Percentiles rank a stretch among this genome's conserved stretches.
Evolutionary conservation across 73 alveolate genomes (phyloP).

Genomic region (Breviolum minutum): DNA sequence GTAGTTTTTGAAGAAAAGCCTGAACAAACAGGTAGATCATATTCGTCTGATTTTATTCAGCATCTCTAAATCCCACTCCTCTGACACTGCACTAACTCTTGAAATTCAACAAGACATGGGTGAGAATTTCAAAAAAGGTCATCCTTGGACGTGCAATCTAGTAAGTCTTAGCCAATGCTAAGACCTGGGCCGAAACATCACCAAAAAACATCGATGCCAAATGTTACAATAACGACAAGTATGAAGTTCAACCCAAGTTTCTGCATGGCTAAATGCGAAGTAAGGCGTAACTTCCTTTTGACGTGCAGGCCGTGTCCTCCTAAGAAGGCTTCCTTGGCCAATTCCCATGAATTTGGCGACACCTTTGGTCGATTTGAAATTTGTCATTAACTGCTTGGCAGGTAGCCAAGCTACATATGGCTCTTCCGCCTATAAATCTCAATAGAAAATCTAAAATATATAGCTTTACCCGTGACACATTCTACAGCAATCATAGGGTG

Average conservation of each 20-base stretch:
- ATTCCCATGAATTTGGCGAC: constrained; percentile 13
- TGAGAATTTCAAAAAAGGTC: too few relatives aligned
- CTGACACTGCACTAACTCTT: too few relatives aligned
- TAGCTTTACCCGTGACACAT: background rate
- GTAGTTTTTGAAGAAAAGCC: too few relatives aligned
- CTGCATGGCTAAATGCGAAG: too few relatives aligned
- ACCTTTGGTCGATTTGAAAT: constrained; percentile 51
- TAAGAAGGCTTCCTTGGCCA: constrained; percentile 18
- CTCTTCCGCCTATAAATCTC: background rate
- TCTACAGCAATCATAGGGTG: background rate
- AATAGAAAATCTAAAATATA: background rate
- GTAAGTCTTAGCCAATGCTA: constrained; percentile 11
- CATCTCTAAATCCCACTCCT: too few relatives aligned
- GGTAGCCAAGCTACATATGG: background rate
- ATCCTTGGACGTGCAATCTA: background rate
- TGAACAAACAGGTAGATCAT: too few relatives aligned
- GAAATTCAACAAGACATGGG: too few relatives aligned
- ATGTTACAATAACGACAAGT: too few relatives aligned
- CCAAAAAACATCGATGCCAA: too few relatives aligned
- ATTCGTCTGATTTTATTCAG: too few relatives aligned
- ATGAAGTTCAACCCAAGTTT: too few relatives aligned
- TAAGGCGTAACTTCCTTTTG: background rate
- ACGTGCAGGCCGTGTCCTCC: constrained; percentile 49
- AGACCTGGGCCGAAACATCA: background rate
- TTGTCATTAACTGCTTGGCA: background rate